Base-by-base conservation (phyloP, 2,329 filamentous ascomycete species). In the Coniella lustricola region DNA sequence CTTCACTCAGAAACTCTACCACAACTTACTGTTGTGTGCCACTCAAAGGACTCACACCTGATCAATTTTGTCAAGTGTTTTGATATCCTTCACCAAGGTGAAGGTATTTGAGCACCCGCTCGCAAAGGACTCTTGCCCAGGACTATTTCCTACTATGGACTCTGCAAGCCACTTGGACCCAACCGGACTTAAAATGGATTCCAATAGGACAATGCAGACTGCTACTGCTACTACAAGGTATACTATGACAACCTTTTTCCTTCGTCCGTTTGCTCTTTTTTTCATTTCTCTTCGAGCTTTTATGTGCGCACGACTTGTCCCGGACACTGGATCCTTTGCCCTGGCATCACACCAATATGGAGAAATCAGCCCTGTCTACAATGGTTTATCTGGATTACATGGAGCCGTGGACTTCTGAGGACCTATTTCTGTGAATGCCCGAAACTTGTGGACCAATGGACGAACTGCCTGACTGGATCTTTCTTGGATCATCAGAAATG, bases 181-280 rank as follows among this genome's bases (percentile, higher is more conserved):
- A 60, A 78, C 75, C 63, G 70, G 70, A 66, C 77, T 70, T 60
- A 69, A 71, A 60, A 62, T 72, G 66, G 75, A 79, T 31, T 32
- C 20, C 62, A 72, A 78, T 67, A 75, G 78, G 64, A 75, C 80
- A 67, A 74, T 77, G 67, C 72, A 77, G 63, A 76, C 74, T 61
- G 73, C 78, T 63, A 71, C 75, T 70, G 40, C 40, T 42, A 76
- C 75, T 61, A 73, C 78, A 69, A 81, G 77, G 77, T 81, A 81
- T 70, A 68, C 69, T 70, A 64, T 62, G 62, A 50, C 57, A 60
- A 56, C 40, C 69, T 77, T 73, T 71, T 72, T 36, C 72, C 73
- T 70, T 64, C 25, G 25, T 29, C 25, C 10, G n/a, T 14, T 16
- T 13, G 5, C 7, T 7, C 12, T 35, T 35, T 35, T 35, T 35